These are phyloP conservation scores for Aspergillus sojae DNA, from an alignment of 2,329 filamentous ascomycete species.

Conservation along the genomic window DNA sequence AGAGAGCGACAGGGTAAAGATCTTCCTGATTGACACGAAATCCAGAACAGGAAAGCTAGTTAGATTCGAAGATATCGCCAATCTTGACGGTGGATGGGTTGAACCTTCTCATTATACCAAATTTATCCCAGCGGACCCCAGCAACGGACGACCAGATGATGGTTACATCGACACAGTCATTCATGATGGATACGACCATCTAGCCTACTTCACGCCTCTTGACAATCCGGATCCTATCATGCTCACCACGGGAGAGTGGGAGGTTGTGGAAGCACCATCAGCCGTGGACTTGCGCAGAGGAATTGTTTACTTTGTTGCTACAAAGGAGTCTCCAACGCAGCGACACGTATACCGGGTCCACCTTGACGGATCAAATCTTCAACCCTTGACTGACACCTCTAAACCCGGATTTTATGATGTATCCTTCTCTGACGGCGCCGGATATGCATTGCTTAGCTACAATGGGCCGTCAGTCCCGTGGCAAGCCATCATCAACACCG, in stretches of 20 bases:
- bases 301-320: conserved; percentile 85
- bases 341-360: conserved; percentile 90
- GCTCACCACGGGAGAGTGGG: conserved; percentile 88
- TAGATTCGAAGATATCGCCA: conserved; percentile 74
- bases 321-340: conserved; percentile 84
- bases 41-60: conserved; percentile 75
- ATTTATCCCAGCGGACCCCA: conserved; percentile 81
- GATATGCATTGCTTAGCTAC: conserved; percentile 84
- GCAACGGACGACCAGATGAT: conserved; percentile 74
- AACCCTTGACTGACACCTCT: conserved; percentile 72
- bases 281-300: conserved; percentile 83
- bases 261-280: conserved; percentile 83
- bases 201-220: conserved; percentile 89
- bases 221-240: conserved; percentile 80
- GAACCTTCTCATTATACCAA: conserved; percentile 85
- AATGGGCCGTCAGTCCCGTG: conserved; percentile 82
- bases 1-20: conserved; percentile 86
- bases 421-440: conserved; percentile 80
- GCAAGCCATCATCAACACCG: conserved; percentile 87
- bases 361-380: conserved; percentile 74
- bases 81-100: conserved; percentile 95
- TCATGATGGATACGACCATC: conserved; percentile 81
- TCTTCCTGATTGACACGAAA: conserved; percentile 80
- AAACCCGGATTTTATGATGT: conserved; percentile 77
- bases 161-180: conserved; percentile 94